Percentiles rank a stretch among this genome's conserved stretches.
These are phyloP conservation scores for Microthlaspi erraticum DNA, from an alignment of 345 rosid species.

Conservation along the genomic window DNA sequence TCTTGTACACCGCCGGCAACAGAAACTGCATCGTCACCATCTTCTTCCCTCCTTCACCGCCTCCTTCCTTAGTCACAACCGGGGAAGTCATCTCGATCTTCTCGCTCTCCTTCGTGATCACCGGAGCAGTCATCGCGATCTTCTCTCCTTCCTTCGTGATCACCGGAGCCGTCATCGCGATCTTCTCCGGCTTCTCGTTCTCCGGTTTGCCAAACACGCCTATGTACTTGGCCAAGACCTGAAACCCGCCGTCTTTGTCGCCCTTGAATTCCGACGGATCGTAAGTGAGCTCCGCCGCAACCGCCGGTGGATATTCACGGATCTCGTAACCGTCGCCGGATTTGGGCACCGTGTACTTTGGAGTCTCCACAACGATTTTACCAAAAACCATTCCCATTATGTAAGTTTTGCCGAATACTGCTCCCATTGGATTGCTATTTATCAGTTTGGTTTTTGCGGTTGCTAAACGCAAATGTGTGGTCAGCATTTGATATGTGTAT, in stretches of 20 bases:
- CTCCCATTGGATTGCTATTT: constrained; percentile 27
- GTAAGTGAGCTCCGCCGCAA: constrained; percentile 76
- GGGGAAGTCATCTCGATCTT: constrained; percentile 87
- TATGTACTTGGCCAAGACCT: constrained; percentile 74
- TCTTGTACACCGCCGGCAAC: constrained; percentile 69
- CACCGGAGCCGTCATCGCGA: constrained; percentile 93
- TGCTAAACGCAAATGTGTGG: constrained; percentile 29
- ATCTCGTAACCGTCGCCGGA: constrained; percentile 68
- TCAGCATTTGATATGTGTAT: constrained; percentile 21
- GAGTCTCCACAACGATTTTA: constrained; percentile 75
- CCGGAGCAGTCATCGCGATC: constrained; percentile 90
- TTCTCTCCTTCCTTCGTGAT: constrained; percentile 65
- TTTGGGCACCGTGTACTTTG: constrained; percentile 59
- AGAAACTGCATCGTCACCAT: constrained; percentile 87
- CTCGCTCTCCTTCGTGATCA: constrained; percentile 66
- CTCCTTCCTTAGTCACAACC: constrained; percentile 63
- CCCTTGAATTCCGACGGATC: constrained; percentile 71
- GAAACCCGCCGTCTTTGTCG: constrained; percentile 78
- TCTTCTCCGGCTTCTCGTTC: constrained; percentile 75
- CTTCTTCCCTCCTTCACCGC: constrained; percentile 44
- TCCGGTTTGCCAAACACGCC: constrained; percentile 84
- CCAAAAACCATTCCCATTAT: constrained; percentile 81
- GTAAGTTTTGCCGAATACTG: constrained; percentile 30
- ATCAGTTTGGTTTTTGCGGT: constrained; percentile 30
- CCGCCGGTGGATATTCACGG: constrained; percentile 71